A percentile compares a stretch with the other conserved stretches of the same genome.
Conservation (phyloP, 2,329 filamentous ascomycete species). For the Exophiala alcalophila region DNA sequence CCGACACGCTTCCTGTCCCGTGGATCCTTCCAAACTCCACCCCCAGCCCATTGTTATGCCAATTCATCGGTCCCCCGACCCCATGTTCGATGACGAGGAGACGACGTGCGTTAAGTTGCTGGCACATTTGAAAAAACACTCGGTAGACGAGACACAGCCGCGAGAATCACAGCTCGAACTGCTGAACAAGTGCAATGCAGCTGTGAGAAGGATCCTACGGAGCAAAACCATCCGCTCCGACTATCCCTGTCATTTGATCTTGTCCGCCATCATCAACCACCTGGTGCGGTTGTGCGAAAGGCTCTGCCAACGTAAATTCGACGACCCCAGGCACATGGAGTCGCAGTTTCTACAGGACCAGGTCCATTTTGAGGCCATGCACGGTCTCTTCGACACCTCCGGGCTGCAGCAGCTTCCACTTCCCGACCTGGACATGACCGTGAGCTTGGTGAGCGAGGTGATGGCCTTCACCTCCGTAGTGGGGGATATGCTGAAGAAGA, state of each 20-base stretch:
- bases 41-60: conserved; percentile 2
- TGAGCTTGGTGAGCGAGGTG: conserved; percentile 19
- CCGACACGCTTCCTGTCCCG: conserved; percentile 11
- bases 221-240: conserved; percentile 25
- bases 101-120: conserved; percentile 30
- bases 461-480: conserved; percentile 15
- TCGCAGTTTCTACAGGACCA: conserved; percentile 25
- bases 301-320: conserved; percentile 14
- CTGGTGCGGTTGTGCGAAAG: conserved; percentile 25
- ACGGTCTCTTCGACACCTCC: conserved; percentile 15
- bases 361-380: conserved; percentile 18
- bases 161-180: conserved; percentile 24
- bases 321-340: conserved; percentile 9
- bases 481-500: conserved; percentile 28
- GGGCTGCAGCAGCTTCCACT: conserved; percentile 1
- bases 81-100: conserved; percentile 25
- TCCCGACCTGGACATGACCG: conserved; percentile 10
- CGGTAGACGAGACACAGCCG: conserved; percentile 12
- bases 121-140: conserved; percentile 28
- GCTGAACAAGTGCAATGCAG: conserved; percentile 27
- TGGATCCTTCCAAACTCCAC: conserved; percentile 14
- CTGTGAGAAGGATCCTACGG: conserved; percentile 23
- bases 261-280: conserved; percentile 28
- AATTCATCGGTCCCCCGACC: conserved; percentile 1
- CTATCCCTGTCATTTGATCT: conserved; percentile 28